Base-by-base conservation (phyloP, 352 stramenopile genomes). In the Pythium volutum region DNA sequence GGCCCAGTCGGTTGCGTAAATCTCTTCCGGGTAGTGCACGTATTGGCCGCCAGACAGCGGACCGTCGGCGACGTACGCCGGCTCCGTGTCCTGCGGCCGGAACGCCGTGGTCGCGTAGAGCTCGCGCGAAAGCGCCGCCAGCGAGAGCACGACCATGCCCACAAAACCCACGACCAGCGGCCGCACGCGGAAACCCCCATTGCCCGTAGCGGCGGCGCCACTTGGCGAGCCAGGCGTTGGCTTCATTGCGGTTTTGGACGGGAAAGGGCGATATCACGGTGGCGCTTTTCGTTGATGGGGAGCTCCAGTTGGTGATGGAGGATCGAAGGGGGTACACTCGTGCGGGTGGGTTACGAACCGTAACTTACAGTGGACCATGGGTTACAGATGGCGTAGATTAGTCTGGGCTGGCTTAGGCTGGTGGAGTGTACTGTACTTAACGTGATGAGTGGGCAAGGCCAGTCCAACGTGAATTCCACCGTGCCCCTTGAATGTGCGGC, bases 1-100 rank as follows among this genome's bases (percentile, higher is more conserved):
- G 14, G 59, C 50, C 59, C 59, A 69, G 27, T 57, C 59, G 16
- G 56, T 36, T 1, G 55, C 38, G 41, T 64, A 56, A 33, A 71
- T 52, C 15, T 36, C 53, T 6, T 62, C 36, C 0, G 64, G 50
- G 48, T 71, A 71, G 18, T 61, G 55, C 29, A 61, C 55, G 27
- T 62, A 67, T 20, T 62, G 29, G 14, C 54, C 53, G 18, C 48
- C 55, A 1, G 55, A 61, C 29, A 61, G 55, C 42, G 55, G 42
- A 6, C 46, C 58, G 43, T 63, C 46, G 23, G 55, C 41, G 26
- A 54, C 55, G 55, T 61, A 61, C 20, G 26, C 12, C 1, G 42
- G 14, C 42, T 53, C 55, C 8, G 51, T 58, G 25, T 58, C 51
- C 9, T 53, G 31, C 22, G 22, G 4, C 14, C 22, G 22, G 29